Base-by-base conservation (phyloP, 2,329 filamentous ascomycete genomes). In the Trichophyton mentagrophytes region DNA sequence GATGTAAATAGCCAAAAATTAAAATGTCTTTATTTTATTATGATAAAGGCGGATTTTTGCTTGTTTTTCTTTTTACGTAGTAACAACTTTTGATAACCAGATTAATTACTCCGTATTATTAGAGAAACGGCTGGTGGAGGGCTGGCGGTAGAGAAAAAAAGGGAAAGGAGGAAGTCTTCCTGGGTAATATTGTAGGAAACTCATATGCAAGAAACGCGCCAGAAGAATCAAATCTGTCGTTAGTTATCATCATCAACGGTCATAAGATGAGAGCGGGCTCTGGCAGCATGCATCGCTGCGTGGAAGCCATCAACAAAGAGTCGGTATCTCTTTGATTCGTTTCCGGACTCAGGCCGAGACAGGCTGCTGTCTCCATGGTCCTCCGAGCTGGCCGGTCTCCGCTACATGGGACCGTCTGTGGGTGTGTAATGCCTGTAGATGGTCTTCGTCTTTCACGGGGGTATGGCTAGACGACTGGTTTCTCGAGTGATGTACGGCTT, bases 351-450 rank as follows among this genome's bases (percentile, higher is more conserved):
- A 15, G n/a, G 13, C n/a, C 1, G 11, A 20, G 2, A n/a, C 56
- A 3, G 36, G 4, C 17, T 46, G 40, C 15, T 58, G 36, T 25
- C 51, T 53, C 38, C 62, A 61, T 20, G 11, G 20, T 58, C 36
- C 57, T 15, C 61, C 61, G 3, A 62, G 55, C 51, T 64, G 62
- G 20, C 62, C 62, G 2, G 61, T 64, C 33, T 64, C 62, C 20
- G 62, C 61, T 27, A 61, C 53, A 46, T 62, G 59, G 38, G 36
- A 59, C 46, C 15, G 61, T 36, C 62, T 59, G 55, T 61, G 62
- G 27, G 33, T 62, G 33, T 58, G 47, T 6, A 64, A 57, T 5
- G 58, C 47, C n/a, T 57, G 53, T 20, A 64, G 58, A 42, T 59
- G 51, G 27, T 55, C 51, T 55, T 55, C 51, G 27, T 15, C 51